Percentiles rank a stretch among this genome's conserved stretches.
These are phyloP conservation scores for Nemania diffusa DNA, from an alignment of 2,329 filamentous ascomycete species.

Conservation along the genomic window DNA sequence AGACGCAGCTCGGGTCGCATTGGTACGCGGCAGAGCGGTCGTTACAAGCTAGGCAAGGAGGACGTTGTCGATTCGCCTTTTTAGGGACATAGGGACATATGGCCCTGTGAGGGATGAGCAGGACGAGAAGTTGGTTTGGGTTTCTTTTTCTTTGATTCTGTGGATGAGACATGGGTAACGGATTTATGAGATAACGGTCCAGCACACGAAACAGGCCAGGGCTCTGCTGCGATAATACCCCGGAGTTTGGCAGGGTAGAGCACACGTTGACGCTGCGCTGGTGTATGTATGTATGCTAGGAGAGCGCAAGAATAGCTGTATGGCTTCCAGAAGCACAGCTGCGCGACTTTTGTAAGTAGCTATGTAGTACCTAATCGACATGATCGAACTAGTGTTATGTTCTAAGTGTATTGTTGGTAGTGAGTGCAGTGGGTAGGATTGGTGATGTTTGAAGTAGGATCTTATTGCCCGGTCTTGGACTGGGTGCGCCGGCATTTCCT, in stretches of 20 bases:
- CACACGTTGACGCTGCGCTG: conserved; percentile 26
- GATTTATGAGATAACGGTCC: conserved; percentile 34
- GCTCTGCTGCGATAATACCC: conserved; percentile 40
- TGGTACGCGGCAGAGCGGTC: conserved; percentile 63
- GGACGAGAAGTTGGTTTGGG: not conserved
- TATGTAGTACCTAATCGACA: conserved; percentile 36
- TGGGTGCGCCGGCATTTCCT: not conserved
- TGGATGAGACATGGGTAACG: conserved; percentile 25
- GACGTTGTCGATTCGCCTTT: conserved; percentile 83
- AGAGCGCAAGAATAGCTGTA: conserved; percentile 21
- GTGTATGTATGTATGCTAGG: not conserved
- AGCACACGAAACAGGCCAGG: conserved; percentile 24
- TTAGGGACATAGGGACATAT: conserved; percentile 49
- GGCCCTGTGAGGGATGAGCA: not conserved
- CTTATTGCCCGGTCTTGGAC: not conserved
- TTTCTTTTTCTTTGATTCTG: conserved; percentile 1
- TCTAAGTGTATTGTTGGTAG: not conserved
- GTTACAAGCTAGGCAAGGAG: conserved; percentile 80
- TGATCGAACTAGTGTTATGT: not conserved
- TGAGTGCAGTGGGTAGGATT: too few relatives aligned
- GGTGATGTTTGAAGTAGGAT: not conserved
- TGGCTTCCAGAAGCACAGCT: conserved; percentile 13
- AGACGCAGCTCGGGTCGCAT: conserved; percentile 64
- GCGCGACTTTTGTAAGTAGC: conserved; percentile 35
- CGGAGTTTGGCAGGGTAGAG: conserved; percentile 40